Percentiles rank a stretch among this genome's conserved stretches.
Conservation (phyloP, 768 basidiomycete genomes). For the Floccularia luteovirens region DNA sequence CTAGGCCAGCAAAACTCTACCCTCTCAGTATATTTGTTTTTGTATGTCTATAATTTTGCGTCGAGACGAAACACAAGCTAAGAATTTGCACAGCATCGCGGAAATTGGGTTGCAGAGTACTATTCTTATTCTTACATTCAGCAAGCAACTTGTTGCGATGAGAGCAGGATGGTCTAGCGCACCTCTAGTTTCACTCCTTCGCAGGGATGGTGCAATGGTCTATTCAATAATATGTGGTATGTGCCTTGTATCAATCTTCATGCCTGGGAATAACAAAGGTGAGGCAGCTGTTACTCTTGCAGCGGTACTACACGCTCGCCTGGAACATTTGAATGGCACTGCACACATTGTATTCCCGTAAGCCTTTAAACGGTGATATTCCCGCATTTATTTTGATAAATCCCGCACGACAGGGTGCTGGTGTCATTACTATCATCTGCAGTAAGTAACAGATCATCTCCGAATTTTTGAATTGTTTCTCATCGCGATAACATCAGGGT, state of each 20-base stretch:
- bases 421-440: not conserved
- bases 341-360: conserved; percentile 12
- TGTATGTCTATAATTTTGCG: conserved; percentile 2
- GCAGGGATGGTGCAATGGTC: conserved; percentile 7
- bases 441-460: too few relatives aligned
- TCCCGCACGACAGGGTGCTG: not conserved
- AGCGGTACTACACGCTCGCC: conserved; percentile 9
- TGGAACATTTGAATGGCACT: conserved; percentile 9
- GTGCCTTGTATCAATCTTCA: not conserved
- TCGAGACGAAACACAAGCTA: not conserved
- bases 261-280: not conserved
- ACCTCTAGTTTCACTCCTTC: conserved; percentile 9
- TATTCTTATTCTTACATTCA: conserved; percentile 11
- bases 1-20: conserved; percentile 7
- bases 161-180: conserved; percentile 9
- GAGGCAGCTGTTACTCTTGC: conserved; percentile 9
- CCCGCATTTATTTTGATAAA: not conserved
- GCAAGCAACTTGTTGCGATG: conserved; percentile 10
- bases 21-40: conserved; percentile 8
- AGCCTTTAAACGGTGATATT: conserved; percentile 2
- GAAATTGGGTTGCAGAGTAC: conserved; percentile 9
- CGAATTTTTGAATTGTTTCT: too few relatives aligned
- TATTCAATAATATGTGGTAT: conserved; percentile 7
- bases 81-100: conserved; percentile 5
- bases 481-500: conserved; percentile 3